A percentile compares a stretch with the other conserved stretches of the same genome.
Evolutionary conservation across 2,329 filamentous ascomycete species (phyloP).

Genomic region (Botrytis galanthina): DNA sequence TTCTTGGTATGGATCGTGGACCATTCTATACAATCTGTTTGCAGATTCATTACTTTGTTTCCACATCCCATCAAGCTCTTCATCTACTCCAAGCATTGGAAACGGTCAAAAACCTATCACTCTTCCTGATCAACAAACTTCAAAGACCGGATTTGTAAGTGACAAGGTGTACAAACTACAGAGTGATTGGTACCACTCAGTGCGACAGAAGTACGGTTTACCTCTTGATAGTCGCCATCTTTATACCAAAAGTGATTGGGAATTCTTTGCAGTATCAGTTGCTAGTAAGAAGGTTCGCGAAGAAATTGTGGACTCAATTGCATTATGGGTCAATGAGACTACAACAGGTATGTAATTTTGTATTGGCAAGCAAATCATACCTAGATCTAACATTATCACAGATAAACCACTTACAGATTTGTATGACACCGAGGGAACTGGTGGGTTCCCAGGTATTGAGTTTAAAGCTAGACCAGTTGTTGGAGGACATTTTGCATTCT

Average conservation of each 20-base stretch:
- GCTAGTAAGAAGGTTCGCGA: slow-evolving; percentile 64
- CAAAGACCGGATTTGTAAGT: slow-evolving; percentile 62
- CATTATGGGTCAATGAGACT: slow-evolving; percentile 82
- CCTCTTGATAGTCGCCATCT: slow-evolving; percentile 79
- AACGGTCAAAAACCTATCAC: slow-evolving; percentile 33
- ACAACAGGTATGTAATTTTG: slow-evolving; percentile 52
- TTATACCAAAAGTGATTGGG: slow-evolving; percentile 89
- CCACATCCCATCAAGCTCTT: slow-evolving; percentile 49
- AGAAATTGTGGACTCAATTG: slow-evolving; percentile 71
- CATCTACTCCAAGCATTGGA: slow-evolving; percentile 28
- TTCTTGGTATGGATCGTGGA: slow-evolving; percentile 73
- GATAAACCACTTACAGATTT: slow-evolving; percentile 78
- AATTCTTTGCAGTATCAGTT: slow-evolving; percentile 83
- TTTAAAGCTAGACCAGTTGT: slow-evolving; percentile 84
- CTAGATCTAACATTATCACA: slow-evolving; percentile 29
- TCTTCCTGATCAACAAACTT: slow-evolving; percentile 21
- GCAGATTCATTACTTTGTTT: slow-evolving; percentile 76
- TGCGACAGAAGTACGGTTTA: slow-evolving; percentile 78
- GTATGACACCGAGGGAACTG: slow-evolving; percentile 75
- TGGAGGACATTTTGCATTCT: slow-evolving; percentile 80
- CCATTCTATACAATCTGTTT: slow-evolving; percentile 69
- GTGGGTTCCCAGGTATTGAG: slow-evolving; percentile 68
- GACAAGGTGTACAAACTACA: slow-evolving; percentile 74
- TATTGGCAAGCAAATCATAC: neutral
- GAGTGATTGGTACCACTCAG: slow-evolving; percentile 75